phyloP scores from a whole-genome alignment of 257 asterid genomes.

The Phtheirospermum japonicum region DNA sequence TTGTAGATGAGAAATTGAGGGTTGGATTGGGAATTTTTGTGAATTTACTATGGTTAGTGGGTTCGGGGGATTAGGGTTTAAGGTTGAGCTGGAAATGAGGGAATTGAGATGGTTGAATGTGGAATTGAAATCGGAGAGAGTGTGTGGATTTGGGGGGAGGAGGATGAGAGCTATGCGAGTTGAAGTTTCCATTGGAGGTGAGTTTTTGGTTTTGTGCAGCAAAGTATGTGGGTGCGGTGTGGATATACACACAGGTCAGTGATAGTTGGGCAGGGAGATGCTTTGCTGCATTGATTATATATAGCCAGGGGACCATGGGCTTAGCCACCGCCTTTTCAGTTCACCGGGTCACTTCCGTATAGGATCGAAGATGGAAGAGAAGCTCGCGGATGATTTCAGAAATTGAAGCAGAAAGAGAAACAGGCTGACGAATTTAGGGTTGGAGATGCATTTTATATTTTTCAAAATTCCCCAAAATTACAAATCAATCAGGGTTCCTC shows the following conservation, averaged over 20 bases:
- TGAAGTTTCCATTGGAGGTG: slow-evolving; percentile 51
- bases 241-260: neutral
- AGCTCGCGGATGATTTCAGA: too few relatives aligned
- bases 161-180: slow-evolving; percentile 42
- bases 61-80: slow-evolving; percentile 28
- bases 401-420: too few relatives aligned
- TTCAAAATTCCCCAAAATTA: too few relatives aligned
- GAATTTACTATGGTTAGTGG: slow-evolving; percentile 4
- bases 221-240: too few relatives aligned
- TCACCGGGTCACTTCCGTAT: too few relatives aligned
- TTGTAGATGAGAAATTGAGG: slow-evolving; percentile 63
- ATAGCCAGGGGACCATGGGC: too few relatives aligned
- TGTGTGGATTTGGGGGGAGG: slow-evolving; percentile 37
- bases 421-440: too few relatives aligned
- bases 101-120: slow-evolving; percentile 61
- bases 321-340: too few relatives aligned
- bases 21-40: slow-evolving; percentile 29
- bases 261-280: neutral
- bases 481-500: too few relatives aligned
- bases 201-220: neutral
- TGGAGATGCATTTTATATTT: too few relatives aligned
- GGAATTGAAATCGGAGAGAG: slow-evolving; percentile 54
- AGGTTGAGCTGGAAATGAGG: slow-evolving; percentile 43
- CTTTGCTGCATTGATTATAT: too few relatives aligned
- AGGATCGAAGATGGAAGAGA: too few relatives aligned